Percentiles rank a stretch among this genome's conserved stretches.
These are phyloP conservation scores for Camelina laxa DNA, from an alignment of 345 rosid genomes.

Conservation along the genomic window DNA sequence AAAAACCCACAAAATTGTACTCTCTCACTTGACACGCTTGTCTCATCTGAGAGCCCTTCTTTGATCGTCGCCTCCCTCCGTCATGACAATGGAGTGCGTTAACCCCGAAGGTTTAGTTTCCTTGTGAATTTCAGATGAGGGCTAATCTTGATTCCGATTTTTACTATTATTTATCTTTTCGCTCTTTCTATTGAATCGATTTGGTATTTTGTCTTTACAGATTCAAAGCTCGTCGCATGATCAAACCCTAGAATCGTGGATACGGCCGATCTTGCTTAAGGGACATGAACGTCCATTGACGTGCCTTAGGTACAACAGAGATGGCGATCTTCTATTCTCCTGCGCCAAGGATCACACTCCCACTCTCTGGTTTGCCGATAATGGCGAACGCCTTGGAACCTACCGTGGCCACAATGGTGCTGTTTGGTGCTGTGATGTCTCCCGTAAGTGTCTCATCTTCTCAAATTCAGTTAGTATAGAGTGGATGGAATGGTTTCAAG, in stretches of 20 bases:
- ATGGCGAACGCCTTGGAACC: slow-evolving; percentile 94
- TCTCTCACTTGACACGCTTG: too few relatives aligned
- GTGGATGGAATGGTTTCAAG: not conserved
- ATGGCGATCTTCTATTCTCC: slow-evolving; percentile 91
- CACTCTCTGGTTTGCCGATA: slow-evolving; percentile 95
- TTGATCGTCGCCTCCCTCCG: too few relatives aligned
- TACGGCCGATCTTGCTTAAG: slow-evolving; percentile 97
- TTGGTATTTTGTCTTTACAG: not conserved
- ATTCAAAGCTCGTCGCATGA: not conserved
- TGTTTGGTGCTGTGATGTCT: slow-evolving; percentile 94
- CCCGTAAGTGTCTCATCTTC: slow-evolving; percentile 49
- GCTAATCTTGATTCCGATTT: too few relatives aligned
- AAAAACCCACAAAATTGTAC: not conserved
- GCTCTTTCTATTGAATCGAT: not conserved
- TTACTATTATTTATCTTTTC: not conserved
- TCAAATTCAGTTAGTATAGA: not conserved
- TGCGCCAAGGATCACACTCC: slow-evolving; percentile 96
- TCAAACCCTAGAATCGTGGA: slow-evolving; percentile 31
- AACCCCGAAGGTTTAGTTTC: slow-evolving; percentile 99
- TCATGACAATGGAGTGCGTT: slow-evolving; percentile 65
- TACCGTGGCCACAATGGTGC: slow-evolving; percentile 99
- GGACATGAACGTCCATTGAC: slow-evolving; percentile 99
- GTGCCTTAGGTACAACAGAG: slow-evolving; percentile 85
- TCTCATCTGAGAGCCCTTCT: too few relatives aligned
- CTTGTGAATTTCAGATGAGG: too few relatives aligned